Percentiles rank a stretch among this genome's conserved stretches.
phyloP scores from a whole-genome alignment of 495 filamentous ascomycete genomes.

The Lasiosphaeria hispida region DNA sequence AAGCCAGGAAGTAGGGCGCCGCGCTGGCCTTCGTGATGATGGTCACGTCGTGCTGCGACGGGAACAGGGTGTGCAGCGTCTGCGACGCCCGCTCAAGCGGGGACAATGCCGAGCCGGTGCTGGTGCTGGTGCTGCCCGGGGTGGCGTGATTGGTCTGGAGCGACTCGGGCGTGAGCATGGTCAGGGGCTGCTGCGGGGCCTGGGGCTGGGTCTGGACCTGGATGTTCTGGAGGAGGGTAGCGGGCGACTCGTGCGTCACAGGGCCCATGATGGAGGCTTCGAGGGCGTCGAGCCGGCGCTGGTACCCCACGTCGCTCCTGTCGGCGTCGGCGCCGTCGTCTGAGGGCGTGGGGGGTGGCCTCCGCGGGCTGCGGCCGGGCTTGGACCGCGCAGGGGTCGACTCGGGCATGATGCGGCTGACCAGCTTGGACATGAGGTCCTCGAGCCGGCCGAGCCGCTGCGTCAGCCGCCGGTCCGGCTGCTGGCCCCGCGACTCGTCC shows the following conservation, averaged over 20 bases:
- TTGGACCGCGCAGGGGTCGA: background rate
- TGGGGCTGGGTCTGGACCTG: too few species aligned
- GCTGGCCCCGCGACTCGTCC: conserved; percentile 34
- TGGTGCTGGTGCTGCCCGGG: background rate
- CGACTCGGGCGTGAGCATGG: conserved; percentile 25
- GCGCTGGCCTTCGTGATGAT: conserved; percentile 28
- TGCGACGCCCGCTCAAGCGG: conserved; percentile 27
- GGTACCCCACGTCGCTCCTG: conserved; percentile 5
- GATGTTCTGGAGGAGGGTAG: too few species aligned
- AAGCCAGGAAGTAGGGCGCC: conserved; percentile 31
- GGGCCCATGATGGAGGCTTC: conserved; percentile 4
- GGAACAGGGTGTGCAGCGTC: conserved; percentile 36
- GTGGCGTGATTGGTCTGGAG: conserved; percentile 17
- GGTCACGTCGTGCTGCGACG: conserved; percentile 39
- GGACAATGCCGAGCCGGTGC: conserved; percentile 16
- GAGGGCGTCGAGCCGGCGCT: conserved; percentile 14
- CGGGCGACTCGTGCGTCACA: too few species aligned
- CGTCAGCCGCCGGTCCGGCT: conserved; percentile 37
- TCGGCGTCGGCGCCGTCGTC: background rate
- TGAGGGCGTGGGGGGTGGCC: conserved; percentile 9
- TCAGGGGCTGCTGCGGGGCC: background rate
- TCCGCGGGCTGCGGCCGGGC: background rate
- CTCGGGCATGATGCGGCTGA: conserved; percentile 38
- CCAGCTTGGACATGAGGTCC: conserved; percentile 43
- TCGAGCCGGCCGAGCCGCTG: conserved; percentile 49